Evolutionary conservation across 2,329 filamentous ascomycete genomes (phyloP), one percentile per base, ranked within the genome.

Genomic region (Ophiocordyceps camponoti-floridani): DNA sequence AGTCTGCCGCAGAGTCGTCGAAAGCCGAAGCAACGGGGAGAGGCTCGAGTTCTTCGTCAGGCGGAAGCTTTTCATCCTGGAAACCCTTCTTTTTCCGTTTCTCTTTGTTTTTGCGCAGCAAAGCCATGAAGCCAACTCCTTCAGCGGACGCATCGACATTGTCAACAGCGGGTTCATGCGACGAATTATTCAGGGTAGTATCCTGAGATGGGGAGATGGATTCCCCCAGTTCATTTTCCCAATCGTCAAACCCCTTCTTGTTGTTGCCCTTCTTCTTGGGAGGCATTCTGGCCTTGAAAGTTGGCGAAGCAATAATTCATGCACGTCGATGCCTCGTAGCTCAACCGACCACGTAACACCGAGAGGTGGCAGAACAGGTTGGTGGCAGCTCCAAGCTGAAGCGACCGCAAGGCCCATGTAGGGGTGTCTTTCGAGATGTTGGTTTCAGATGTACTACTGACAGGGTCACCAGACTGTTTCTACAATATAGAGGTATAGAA

Each of bases 201-300:
- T 74, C 66, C 44, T 71, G 69, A 45, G 72, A 67, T 8, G 82
- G 78, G 51, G 76, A 75, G 56, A 79, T 72, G 48, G 72, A 69
- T 67, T 95, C 89, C 56, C 87, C 88, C 45, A 95, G 72, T 51
- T 94, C 87, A 46, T 84, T 79, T 64, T 96, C 91, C 89, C 89
- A 95, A 71, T 95, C 86, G 58, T 94, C 85, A 59, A 84, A 77
- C 59, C 71, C 77, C 62, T 78, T 80, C 72, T 89, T 93, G 61
- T 81, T 82, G 55, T 68, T 82, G 54, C 68, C 70, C 76, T 94
- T 95, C 74, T 91, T 93, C 71, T 95, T 95, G 50, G 88, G 88
- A 58, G 88, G 69, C 89, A 95, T 96, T 12, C 8, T 37, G 33
- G 23, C 23, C 23, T 23, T 23, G 3, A 5, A 23, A 23, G 14